These are phyloP conservation scores for Stagonosporopsis cucurbitacearum DNA, from an alignment of 2,329 filamentous ascomycete genomes.

Conservation along the genomic window DNA sequence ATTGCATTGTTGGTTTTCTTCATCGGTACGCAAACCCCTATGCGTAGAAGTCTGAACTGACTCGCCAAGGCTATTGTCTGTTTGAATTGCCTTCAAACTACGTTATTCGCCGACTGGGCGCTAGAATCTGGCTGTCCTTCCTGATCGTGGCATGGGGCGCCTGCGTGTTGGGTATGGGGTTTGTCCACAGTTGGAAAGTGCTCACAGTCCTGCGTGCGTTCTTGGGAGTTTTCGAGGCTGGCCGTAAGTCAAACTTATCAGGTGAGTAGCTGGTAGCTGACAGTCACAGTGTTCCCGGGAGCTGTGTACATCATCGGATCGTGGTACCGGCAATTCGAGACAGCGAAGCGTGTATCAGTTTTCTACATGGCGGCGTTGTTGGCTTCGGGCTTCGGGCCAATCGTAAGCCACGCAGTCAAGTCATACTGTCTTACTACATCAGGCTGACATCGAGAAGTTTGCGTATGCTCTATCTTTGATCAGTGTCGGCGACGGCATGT, in stretches of 20 bases:
- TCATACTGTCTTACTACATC: neutral
- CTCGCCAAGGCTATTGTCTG: conserved; percentile 31
- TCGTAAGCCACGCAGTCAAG: conserved; percentile 23
- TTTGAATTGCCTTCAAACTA: conserved; percentile 45
- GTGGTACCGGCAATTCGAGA: conserved; percentile 38
- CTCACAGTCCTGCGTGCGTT: conserved; percentile 30
- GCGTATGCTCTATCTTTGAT: conserved; percentile 45
- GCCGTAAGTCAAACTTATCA: conserved; percentile 18
- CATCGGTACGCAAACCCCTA: conserved; percentile 15
- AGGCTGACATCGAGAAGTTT: conserved; percentile 23
- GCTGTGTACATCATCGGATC: conserved; percentile 35
- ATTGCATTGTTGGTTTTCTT: conserved; percentile 44
- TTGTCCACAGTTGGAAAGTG: conserved; percentile 29
- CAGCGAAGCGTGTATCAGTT: conserved; percentile 32
- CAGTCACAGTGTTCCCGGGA: conserved; percentile 28
- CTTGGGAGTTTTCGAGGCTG: conserved; percentile 34
- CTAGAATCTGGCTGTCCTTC: conserved; percentile 39
- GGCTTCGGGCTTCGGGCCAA: conserved; percentile 42
- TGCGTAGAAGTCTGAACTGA: neutral
- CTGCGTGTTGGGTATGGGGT: conserved; percentile 36
- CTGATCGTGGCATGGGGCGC: conserved; percentile 37
- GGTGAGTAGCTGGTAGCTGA: neutral
- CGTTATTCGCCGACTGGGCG: conserved; percentile 41
- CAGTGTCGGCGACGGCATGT: conserved; percentile 40
- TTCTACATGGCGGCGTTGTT: conserved; percentile 41